Base-by-base conservation (phyloP, 2,329 filamentous ascomycete genomes). In the Ceratocystis variospora region DNA sequence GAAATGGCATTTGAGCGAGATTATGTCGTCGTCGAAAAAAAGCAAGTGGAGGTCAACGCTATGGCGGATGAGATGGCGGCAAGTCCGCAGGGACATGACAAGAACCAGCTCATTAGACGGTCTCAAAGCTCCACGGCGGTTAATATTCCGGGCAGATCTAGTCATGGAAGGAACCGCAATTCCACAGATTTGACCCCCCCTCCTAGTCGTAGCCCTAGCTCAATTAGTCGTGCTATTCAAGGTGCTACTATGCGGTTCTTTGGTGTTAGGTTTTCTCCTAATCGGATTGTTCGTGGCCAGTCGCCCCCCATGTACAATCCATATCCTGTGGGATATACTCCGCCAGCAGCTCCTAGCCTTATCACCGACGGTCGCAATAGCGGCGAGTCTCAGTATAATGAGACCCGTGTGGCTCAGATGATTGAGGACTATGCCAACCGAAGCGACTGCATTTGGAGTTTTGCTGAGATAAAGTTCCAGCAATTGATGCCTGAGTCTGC, bases 391-490 rank as follows among this genome's bases (percentile, higher is more conserved):
- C 73, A 71, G 19, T 91, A 96, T 69, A 92, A 96, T 72, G 94
- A 97, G 73, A 80, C 82, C 17, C 84, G 83, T 69, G 86, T 89
- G 50, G 85, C 93, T 1, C 87, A 91, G 72, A 82, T 84, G 57
- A 91, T 97, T 67, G 93, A 99, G 74, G 92, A 97, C 71, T 87
- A 90, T 70, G 94, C 94, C 1, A 94, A 91, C 41, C 83, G 92
- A 48, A 96, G 92, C 73, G 92, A 99, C 74, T 94, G 96, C 59
- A 92, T 99, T 2, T 99, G 92, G 74, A 92, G 93, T 2, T 97
- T 99, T 75, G 94, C 94, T 5, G 93, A 99, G 76, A 93, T 99
- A 73, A 99, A 99, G 76, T 96, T 95, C 76, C 94, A 95, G 75
- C 94, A 99, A 75, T 82, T 99, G n/a, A 84, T 96, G 62, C 94